Evolutionary conservation across 371 early-diverging fungal genomes (phyloP), one percentile per base, ranked within the genome.

Genomic region (Mortierella sp.): DNA sequence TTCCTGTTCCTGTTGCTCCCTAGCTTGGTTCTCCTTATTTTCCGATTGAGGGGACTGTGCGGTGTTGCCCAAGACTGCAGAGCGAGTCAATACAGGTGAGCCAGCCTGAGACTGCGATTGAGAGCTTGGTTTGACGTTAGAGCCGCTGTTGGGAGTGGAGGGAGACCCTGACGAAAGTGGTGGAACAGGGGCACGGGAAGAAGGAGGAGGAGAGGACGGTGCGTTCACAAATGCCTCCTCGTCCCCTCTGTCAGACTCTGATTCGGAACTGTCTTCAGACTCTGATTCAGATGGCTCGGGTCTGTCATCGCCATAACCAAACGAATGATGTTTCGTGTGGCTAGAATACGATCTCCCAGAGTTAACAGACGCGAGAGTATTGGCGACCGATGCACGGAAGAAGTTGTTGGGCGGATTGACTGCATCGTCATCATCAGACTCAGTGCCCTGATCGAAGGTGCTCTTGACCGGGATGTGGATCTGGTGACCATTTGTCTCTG

Each of bases 301-400:
- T 12, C 56, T 43, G 34, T 59, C 64, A 2, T 64, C 23, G 41
- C 49, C 70, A 44, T 69, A 64, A 1, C 76, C 76, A 54, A 76
- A 76, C 3, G 76, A 76, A 31, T 76, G 76, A 37, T 76, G 76
- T 47, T 76, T 76, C 9, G 61, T 69, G 32, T 76, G 64, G 23
- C 76, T 76, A 15, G 69, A 69, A 39, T 63, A 68, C 0, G 75
- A 68, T 56, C 50, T 49, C 4, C 28, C 48, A 21, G 76, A 69
- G 28, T 55, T 58, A 41, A 75, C 26, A 3, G 72, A 72, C 14
- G 63, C 43, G 27, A 66, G 52, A 31, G 61, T 49, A 21, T 55
- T 39, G 7, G 50, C 23, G 4, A 53, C 31, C 7, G 66, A 50
- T 34, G 44, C 17, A 5, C 49, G 56, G 47, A 65, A 58, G 7